Evolutionary conservation across 176 grass and related monocot species (phyloP), one percentile per base, ranked within the genome.

Genomic region (Urochloa ruziziensis): DNA sequence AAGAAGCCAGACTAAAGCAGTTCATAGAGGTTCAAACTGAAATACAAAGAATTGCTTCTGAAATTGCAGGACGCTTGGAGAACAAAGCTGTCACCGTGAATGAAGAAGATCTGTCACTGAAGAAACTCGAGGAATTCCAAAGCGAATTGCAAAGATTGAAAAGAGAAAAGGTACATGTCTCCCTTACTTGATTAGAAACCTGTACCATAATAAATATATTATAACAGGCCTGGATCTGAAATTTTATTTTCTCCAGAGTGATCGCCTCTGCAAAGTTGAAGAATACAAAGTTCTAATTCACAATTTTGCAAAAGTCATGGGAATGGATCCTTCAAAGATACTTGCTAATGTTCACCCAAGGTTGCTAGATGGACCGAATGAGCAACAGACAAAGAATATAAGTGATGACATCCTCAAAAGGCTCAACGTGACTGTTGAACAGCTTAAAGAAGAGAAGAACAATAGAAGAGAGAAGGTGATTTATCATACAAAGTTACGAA

Each of bases 381-480:
- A 84, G 58, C 74, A 91, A 33, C 91, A 93, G 77, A 91, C 89
- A 4, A 93, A 89, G 84, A 97, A 92, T 80, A 95, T 98, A 28
- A 93, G 95, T 29, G 92, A 98, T 85, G 90, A 84, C 37, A 90
- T 94, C 82, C 94, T 95, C 40, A 88, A 83, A 76, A 93, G 85
- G 84, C 86, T 98, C 61, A 91, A 88, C 36, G 70, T 54, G 78
- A 94, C 88, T 79, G 92, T 98, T 34, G 81, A 98, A 40, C 82
- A 93, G 72, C 92, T 98, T 78, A 93, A 98, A 86, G 87, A 91
- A 77, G 95, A 95, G 78, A 93, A 98, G 87, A 83, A 47, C 23
- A 78, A 81, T 66, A 93, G 95, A 90, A 93, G 86, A 80, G 95
- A 94, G 75, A 98, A 98, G 95, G 95, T 98, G 62, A 66, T 67